Evolutionary conservation across 352 stramenopile genomes (phyloP), one percentile per base, ranked within the genome.

Genomic region (Phytophthora cactorum): DNA sequence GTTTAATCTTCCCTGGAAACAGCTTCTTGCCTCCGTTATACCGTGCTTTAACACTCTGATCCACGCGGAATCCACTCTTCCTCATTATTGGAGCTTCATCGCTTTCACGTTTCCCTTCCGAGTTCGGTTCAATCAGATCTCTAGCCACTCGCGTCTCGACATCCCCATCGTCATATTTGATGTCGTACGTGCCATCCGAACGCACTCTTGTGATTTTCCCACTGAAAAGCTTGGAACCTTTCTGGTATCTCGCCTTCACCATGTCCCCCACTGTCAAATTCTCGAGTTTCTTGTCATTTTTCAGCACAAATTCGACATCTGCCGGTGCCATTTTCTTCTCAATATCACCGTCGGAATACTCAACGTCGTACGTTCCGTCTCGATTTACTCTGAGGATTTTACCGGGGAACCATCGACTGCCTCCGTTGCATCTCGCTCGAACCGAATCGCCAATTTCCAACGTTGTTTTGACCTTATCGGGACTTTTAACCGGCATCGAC

Each of bases 81-180:
- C 75, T 80, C 36, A n/a, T 49, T 5, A 12, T 8, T 15, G 29
- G 34, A 27, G 10, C 22, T 46, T 66, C 68, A 25, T 63, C 57
- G 22, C 22, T 22, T 22, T 22, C 22, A 22, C 22, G 22, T 14
- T 62, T 58, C 1, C 9, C 11, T 3, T 60, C 27, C 2, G 68
- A 49, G 17, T 27, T 54, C 7, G 38, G 12, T 27, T 77, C 72
- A 45, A 79, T 74, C 10, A 62, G 27, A 0, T 63, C 45, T 43
- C 70, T 59, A 5, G 51, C 44, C 25, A 89, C 78, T 7, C 59
- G 49, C 0, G 43, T 75, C 41, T 89, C 81, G 0, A 62, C 43
- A 43, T 88, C 80, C n/a, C 78, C 80, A 39, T 92, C 79, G 4
- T 92, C 82, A 52, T 86, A 92, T 15, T 68, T 60, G 51, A 96